Conservation (phyloP, 73 alveolate species). For the Paramecium bursaria region DNA sequence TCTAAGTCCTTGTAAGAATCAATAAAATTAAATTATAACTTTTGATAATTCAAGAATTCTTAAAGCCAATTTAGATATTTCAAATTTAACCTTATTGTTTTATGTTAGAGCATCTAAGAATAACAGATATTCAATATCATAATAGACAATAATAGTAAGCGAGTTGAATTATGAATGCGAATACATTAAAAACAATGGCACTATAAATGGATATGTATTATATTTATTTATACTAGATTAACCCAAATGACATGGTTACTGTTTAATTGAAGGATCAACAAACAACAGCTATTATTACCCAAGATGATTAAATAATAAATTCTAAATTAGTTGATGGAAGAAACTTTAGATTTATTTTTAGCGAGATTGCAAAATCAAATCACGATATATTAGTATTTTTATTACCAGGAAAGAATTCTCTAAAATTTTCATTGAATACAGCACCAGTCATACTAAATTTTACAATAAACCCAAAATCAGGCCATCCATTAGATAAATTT, state of each 20-base stretch:
- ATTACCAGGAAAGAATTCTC: neutral
- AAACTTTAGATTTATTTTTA: neutral
- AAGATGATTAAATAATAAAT: neutral
- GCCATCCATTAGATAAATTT: constrained; percentile 5
- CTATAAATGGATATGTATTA: too few species aligned
- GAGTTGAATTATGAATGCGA: neutral
- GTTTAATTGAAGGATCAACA: neutral
- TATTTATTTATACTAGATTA: neutral
- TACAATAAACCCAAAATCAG: neutral
- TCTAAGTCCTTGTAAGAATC: constrained; percentile 16
- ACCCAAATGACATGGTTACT: constrained; percentile 4
- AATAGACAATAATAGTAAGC: neutral
- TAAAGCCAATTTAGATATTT: neutral
- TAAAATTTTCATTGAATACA: neutral
- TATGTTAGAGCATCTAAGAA: constrained; percentile 20
- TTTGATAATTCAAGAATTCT: constrained; percentile 8
- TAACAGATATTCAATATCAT: neutral
- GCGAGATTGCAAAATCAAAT: neutral
- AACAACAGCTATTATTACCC: neutral
- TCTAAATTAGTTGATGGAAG: neutral
- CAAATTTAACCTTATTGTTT: neutral
- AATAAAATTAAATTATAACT: constrained; percentile 9
- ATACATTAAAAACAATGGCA: neutral
- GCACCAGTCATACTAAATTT: neutral
- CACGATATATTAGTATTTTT: neutral